phyloP scores from a whole-genome alignment of 164 flowering plant species.

The Malania oleifera region DNA sequence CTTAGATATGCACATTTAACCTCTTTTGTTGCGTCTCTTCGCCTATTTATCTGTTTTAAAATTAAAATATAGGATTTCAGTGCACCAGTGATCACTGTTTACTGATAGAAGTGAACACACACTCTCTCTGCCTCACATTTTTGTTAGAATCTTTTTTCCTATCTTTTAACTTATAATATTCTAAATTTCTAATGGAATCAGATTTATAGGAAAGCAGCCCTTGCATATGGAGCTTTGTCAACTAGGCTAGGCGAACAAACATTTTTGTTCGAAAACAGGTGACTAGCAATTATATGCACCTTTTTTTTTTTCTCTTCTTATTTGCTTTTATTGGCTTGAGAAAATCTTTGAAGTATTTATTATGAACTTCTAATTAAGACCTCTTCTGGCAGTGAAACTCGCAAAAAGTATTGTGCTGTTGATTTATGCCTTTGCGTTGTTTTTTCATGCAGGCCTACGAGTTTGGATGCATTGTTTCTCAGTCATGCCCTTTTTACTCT shows the following conservation, averaged over 20 bases:
- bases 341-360: not conserved
- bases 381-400: too few species aligned
- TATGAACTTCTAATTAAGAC: too few species aligned
- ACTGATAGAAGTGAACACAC: too few species aligned
- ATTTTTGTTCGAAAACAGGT: constrained; percentile 76
- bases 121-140: too few species aligned
- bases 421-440: constrained; percentile 1
- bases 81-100: too few species aligned
- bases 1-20: constrained; percentile 1
- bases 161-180: not conserved
- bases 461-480: constrained; percentile 84
- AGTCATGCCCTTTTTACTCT: constrained; percentile 70
- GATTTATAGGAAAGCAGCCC: constrained; percentile 67
- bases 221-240: constrained; percentile 77
- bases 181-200: constrained; percentile 24
- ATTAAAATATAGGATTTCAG: too few species aligned
- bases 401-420: not conserved
- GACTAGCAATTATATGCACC: not conserved
- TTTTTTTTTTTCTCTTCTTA: not conserved
- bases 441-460: constrained; percentile 62
- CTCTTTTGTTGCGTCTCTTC: not conserved
- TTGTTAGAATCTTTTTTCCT: too few species aligned
- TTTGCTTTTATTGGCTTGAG: not conserved
- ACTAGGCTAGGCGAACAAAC: constrained; percentile 60
- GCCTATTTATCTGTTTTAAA: too few species aligned